Percentiles rank a stretch among this genome's conserved stretches.
Evolutionary conservation across 805 yeast species (phyloP).

Genomic region (Ogataea haglerorum): DNA sequence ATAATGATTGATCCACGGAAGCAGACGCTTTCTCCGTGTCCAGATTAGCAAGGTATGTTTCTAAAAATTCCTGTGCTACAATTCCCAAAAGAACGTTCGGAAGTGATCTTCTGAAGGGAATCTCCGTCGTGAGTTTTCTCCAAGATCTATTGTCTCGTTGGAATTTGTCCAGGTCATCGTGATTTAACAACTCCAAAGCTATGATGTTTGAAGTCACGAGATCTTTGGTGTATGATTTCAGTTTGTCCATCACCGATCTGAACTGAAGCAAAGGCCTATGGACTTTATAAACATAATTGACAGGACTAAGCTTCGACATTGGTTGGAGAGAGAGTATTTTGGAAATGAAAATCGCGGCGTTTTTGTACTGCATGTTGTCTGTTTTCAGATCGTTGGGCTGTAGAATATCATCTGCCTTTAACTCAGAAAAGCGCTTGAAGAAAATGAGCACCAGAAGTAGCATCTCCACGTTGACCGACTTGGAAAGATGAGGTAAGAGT

Average conservation of each 20-base stretch:
- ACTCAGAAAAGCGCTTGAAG: slow-evolving; percentile 33
- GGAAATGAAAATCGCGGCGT: slow-evolving; percentile 40
- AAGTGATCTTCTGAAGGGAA: slow-evolving; percentile 58
- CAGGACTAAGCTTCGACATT: slow-evolving; percentile 45
- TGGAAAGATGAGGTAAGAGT: slow-evolving; percentile 39
- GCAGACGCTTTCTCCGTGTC: slow-evolving; percentile 14
- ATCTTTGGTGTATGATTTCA: slow-evolving; percentile 49
- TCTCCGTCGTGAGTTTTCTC: slow-evolving; percentile 49
- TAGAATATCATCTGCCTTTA: slow-evolving; percentile 41
- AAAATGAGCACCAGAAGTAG: slow-evolving; percentile 48
- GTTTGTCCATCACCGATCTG: slow-evolving; percentile 57
- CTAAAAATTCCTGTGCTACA: slow-evolving; percentile 51
- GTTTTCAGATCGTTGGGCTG: slow-evolving; percentile 33
- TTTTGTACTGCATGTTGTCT: slow-evolving; percentile 37
- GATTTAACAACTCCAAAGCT: slow-evolving; percentile 47
- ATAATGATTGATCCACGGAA: slow-evolving; percentile 16
- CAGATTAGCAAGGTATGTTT: slow-evolving; percentile 23
- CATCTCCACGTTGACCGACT: slow-evolving; percentile 33
- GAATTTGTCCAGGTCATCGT: slow-evolving; percentile 52
- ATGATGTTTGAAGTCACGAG: slow-evolving; percentile 50
- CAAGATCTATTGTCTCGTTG: slow-evolving; percentile 47
- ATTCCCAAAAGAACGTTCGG: slow-evolving; percentile 66
- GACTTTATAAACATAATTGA: slow-evolving; percentile 64
- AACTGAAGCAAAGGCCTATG: slow-evolving; percentile 64
- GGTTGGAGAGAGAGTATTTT: slow-evolving; percentile 48